Conservation (phyloP, 2,329 filamentous ascomycete genomes). For the Phyllosticta citriasiana region DNA sequence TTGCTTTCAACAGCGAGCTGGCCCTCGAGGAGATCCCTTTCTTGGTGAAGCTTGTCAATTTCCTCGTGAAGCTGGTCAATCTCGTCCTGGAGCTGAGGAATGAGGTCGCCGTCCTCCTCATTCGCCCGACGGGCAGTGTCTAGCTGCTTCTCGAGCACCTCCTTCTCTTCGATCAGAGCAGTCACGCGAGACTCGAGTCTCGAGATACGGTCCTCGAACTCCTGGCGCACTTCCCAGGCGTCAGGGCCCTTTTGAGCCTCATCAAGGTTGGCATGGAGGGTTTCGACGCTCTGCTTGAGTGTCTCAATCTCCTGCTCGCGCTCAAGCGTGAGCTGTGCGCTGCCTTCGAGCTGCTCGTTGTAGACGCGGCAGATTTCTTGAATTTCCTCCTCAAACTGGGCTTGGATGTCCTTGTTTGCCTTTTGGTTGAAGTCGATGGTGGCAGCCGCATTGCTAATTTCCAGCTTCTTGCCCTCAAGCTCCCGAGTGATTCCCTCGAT, state of each 20-base stretch:
- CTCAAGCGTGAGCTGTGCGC: neutral
- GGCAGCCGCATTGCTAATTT: neutral
- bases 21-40: neutral
- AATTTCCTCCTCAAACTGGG: slow-evolving; percentile 6
- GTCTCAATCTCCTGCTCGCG: slow-evolving; percentile 5
- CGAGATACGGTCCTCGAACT: slow-evolving; percentile 8
- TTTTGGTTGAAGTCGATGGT: slow-evolving; percentile 7
- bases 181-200: slow-evolving; percentile 6
- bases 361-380: slow-evolving; percentile 9
- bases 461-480: slow-evolving; percentile 6
- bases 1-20: slow-evolving; percentile 6
- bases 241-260: slow-evolving; percentile 4
- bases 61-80: slow-evolving; percentile 8
- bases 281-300: slow-evolving; percentile 4
- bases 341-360: slow-evolving; percentile 8
- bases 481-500: slow-evolving; percentile 3
- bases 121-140: slow-evolving; percentile 2
- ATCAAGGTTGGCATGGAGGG: slow-evolving; percentile 3
- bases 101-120: slow-evolving; percentile 6
- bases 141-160: slow-evolving; percentile 9
- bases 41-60: slow-evolving; percentile 7
- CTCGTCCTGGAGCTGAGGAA: slow-evolving; percentile 5
- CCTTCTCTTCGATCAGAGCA: slow-evolving; percentile 8
- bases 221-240: slow-evolving; percentile 7
- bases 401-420: slow-evolving; percentile 4